Conservation (phyloP, 2,329 filamentous ascomycete genomes). For the Tetracladium maxilliforme region DNA sequence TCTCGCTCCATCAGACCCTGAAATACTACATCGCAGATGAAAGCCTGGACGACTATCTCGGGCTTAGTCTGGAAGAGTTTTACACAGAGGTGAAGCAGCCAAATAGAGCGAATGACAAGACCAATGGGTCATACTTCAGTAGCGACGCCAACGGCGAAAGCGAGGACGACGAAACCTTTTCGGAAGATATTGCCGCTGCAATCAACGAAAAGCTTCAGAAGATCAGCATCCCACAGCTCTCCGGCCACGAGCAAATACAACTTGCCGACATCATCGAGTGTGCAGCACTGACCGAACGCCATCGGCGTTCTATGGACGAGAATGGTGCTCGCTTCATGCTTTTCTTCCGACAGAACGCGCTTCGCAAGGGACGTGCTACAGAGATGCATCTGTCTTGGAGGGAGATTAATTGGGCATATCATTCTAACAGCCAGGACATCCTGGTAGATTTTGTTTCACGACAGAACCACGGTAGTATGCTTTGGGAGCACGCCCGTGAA, state of each 20-base stretch:
- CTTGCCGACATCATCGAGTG: slow-evolving; percentile 77
- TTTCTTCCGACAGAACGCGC: slow-evolving; percentile 69
- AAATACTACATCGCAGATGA: slow-evolving; percentile 80
- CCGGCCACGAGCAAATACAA: slow-evolving; percentile 75
- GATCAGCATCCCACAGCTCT: slow-evolving; percentile 64
- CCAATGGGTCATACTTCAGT: slow-evolving; percentile 26
- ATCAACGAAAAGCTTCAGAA: slow-evolving; percentile 68
- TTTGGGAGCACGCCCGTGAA: slow-evolving; percentile 75
- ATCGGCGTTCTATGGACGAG: slow-evolving; percentile 78
- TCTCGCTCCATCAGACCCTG: slow-evolving; percentile 58
- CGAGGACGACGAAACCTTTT: slow-evolving; percentile 48
- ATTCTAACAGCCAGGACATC: slow-evolving; percentile 79
- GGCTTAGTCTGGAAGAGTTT: slow-evolving; percentile 45
- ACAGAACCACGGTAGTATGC: slow-evolving; percentile 65
- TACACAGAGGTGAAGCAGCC: slow-evolving; percentile 22
- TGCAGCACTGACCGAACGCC: slow-evolving; percentile 68
- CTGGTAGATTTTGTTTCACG: slow-evolving; percentile 67
- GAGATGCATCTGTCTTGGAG: slow-evolving; percentile 57
- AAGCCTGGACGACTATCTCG: slow-evolving; percentile 62
- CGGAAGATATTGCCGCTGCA: slow-evolving; percentile 51
- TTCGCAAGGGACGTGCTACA: slow-evolving; percentile 50
- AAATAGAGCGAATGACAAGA: slow-evolving; percentile 14
- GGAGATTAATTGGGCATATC: slow-evolving; percentile 76
- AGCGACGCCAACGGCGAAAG: slow-evolving; percentile 32
- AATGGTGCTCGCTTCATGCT: slow-evolving; percentile 80